phyloP scores from a whole-genome alignment of 2,329 filamentous ascomycete species.

The Penicillium italicum region DNA sequence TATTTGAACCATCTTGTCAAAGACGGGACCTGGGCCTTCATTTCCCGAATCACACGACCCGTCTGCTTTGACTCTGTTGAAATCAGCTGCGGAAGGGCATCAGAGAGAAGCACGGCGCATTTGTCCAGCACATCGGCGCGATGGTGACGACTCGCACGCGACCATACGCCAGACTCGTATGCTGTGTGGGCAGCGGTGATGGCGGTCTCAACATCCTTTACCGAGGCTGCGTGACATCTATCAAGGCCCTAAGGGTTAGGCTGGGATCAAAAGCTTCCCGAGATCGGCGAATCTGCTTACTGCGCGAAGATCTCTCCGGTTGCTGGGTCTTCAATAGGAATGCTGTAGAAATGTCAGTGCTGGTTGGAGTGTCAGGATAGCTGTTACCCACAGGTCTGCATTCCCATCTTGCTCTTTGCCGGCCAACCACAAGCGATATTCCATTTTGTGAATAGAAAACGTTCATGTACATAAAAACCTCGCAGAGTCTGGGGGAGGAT shows the following conservation, averaged over 20 bases:
- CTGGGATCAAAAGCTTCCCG: fast-evolving
- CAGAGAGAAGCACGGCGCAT: constrained; percentile 14
- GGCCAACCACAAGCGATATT: constrained; percentile 18
- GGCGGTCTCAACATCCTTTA: constrained; percentile 14
- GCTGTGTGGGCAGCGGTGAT: constrained; percentile 10
- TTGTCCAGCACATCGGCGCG: constrained; percentile 22
- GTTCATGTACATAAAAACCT: not conserved
- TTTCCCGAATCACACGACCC: constrained; percentile 64
- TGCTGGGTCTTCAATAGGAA: constrained; percentile 19
- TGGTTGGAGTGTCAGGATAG: not conserved
- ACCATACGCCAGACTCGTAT: constrained; percentile 20
- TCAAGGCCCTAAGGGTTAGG: constrained; percentile 3
- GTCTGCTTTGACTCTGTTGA: constrained; percentile 64
- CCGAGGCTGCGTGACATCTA: constrained; percentile 20
- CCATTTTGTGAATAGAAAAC: not conserved
- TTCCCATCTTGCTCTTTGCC: constrained; percentile 15
- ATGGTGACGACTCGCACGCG: constrained; percentile 17
- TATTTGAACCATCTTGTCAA: constrained; percentile 63
- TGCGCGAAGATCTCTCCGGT: constrained; percentile 18
- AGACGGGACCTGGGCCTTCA: constrained; percentile 65
- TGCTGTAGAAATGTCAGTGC: constrained; percentile 4
- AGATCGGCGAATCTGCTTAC: constrained; percentile 3
- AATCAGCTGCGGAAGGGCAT: constrained; percentile 53
- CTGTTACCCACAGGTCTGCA: constrained; percentile 8
- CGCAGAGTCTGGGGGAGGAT: not conserved